Evolutionary conservation across 805 yeast genomes (phyloP).

Genomic region (Yamadazyma nakazawae): DNA sequence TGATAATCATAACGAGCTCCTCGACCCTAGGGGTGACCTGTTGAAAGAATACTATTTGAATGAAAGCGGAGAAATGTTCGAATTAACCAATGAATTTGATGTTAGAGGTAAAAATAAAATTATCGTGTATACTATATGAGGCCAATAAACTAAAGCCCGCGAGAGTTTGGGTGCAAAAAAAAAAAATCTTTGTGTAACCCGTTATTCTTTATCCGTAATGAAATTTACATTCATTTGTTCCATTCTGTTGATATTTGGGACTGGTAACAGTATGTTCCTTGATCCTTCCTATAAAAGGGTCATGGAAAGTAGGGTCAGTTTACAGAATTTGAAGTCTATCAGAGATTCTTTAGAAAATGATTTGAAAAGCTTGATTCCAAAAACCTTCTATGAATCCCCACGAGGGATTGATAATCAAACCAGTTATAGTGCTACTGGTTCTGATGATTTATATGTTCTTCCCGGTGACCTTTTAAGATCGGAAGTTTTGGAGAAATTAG

Average conservation of each 20-base stretch:
- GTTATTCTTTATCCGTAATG: neutral
- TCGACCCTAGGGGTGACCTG: constrained; percentile 15
- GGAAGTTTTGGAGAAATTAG: constrained; percentile 20
- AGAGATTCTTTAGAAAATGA: constrained; percentile 12
- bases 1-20: constrained; percentile 6
- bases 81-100: constrained; percentile 19
- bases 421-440: neutral
- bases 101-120: constrained; percentile 23
- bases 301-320: constrained; percentile 1
- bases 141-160: neutral
- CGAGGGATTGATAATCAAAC: neutral
- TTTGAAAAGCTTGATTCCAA: constrained; percentile 8
- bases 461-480: constrained; percentile 23
- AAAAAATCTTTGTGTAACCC: constrained; percentile 1
- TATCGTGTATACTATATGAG: constrained; percentile 26
- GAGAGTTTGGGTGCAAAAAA: constrained; percentile 8
- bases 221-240: neutral
- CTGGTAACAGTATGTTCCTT: neutral
- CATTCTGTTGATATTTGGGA: neutral
- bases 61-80: constrained; percentile 31
- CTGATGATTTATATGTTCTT: constrained; percentile 17
- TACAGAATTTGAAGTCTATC: constrained; percentile 11
- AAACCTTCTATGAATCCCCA: neutral
- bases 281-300: neutral
- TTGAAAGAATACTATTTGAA: constrained; percentile 27